Base-by-base conservation (phyloP, 345 rosid species). In the Camelina sativa region DNA sequence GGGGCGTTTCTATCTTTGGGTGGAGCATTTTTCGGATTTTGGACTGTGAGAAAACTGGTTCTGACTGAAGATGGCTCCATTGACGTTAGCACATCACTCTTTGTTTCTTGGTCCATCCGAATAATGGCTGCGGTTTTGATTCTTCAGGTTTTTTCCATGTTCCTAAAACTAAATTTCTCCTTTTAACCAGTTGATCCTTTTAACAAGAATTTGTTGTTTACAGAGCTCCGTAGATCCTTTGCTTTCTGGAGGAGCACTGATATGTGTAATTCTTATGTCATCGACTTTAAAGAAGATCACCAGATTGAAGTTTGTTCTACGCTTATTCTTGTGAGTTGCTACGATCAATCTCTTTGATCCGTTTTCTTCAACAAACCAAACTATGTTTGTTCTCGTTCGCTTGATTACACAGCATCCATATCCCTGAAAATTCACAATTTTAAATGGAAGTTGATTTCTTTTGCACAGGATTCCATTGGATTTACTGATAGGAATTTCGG, bases 1-100 rank as follows among this genome's bases (percentile, higher is more conserved):
- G 80, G 90, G 80, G 86, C 82, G 66, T 91, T 90, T 84, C 62
- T 94, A 46, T 81, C 85, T 64, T 72, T 94, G 50, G 84, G 86
- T 75, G 98, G 98, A 83, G 98, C 98, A 46, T 91, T 93, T 91
- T 78, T 94, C 83, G 98, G 97, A 74, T 94, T 91, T 80, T 90
- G 96, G 97, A 91, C 87, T 63, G 96, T 90, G 62, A 87, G 83
- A 67, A 91, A 90, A 74, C 84, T 94, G 62, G 88, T 94, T 75
- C 81, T 94, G 52, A 73, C 93, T 1, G 92, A 87, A 81, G 98
- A 94, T 74, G 98, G 98, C 52, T 84, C 89, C 22, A 71, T 94
- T 81, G 97, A 94, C 77, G 53, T 75, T 46, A 83, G 85, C 81
- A 91, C 95, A 12, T 79, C 97, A 56, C 43, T 72, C 58, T 91